phyloP scores from a whole-genome alignment of 345 rosid genomes.

The Eucalyptus sideroxylon region DNA sequence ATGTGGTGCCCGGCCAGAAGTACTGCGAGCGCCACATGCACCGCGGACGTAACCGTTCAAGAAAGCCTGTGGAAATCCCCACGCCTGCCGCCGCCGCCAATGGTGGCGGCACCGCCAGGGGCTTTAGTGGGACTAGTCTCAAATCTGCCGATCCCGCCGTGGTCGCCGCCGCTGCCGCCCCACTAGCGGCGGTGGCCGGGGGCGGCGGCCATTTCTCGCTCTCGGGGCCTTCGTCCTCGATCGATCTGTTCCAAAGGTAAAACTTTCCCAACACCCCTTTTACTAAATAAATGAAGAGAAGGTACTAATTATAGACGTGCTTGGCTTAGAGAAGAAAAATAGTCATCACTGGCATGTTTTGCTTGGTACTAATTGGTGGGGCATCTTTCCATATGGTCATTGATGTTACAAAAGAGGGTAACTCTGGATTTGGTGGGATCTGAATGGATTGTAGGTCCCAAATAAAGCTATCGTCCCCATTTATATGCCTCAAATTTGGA shows the following conservation, averaged over 20 bases:
- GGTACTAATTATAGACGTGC: not conserved
- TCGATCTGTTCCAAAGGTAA: conserved; percentile 38
- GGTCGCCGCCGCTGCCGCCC: not conserved
- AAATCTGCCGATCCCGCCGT: not conserved
- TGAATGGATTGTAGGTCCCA: conserved; percentile 11
- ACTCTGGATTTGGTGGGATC: not conserved
- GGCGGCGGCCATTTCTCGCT: conserved; percentile 29
- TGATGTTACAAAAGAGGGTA: not conserved
- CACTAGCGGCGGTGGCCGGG: conserved; percentile 14
- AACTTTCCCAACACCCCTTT: not conserved
- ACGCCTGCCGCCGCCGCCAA: conserved; percentile 18
- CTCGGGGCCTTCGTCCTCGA: conserved; percentile 30
- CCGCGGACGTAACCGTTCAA: conserved; percentile 99
- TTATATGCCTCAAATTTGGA: conserved; percentile 8
- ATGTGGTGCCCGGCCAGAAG: conserved; percentile 79
- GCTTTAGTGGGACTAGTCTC: not conserved
- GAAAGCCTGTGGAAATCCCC: conserved; percentile 99
- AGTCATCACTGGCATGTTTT: not conserved
- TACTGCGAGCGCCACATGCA: conserved; percentile 99
- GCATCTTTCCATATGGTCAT: not conserved
- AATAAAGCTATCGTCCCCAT: not conserved
- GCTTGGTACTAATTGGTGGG: not conserved
- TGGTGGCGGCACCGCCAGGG: not conserved
- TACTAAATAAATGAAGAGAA: not conserved
- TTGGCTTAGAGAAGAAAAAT: not conserved